Base-by-base conservation (phyloP, 164 flowering plant species). In the Cinnamomum chago region DNA sequence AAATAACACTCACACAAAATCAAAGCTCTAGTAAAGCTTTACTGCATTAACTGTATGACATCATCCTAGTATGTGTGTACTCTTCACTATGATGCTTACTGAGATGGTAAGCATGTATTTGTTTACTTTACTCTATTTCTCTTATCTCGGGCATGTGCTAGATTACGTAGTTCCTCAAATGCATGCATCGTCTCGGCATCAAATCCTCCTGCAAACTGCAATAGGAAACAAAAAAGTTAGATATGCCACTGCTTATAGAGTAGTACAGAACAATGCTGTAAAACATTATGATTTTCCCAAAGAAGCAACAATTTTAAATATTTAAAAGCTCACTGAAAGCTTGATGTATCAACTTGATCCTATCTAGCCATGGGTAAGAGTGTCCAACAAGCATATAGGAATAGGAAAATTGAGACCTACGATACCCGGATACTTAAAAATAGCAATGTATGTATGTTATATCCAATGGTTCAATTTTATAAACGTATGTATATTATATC, bases 141-240 rank as follows among this genome's bases (percentile, higher is more conserved):
- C 67, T 88, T 88, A 84, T 86, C 84, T 25, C 87, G 78, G 58
- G 81, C 79, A 71, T 85, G 81, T 20, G 94, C 90, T 24, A 90
- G 82, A 76, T 86, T 85, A 11, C 98, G 90, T 50, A 94, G 92
- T 77, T 94, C 96, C 79, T 94, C 95, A 72, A 94, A 94, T 50
- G 94, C 95, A 33, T 85, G 89, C 98, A 94, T 94, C 64, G 97
- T 94, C 78, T 94, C 98, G 51, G 90, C 86, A 79, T 94, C 98
- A 79, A 94, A 94, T 81, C 98, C 98, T 80, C 98, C 98, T 18
- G 98, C 98, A 89, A 94, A 94, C 98, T 94, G 95, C 85, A 79
- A 73, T 40, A 30, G 40, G 27, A 3, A 20, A 3, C 40, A 67
- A 20, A 40, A 67, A 67, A 11, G 14, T 67, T 10, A 47, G 75